Evolutionary conservation across 2,329 filamentous ascomycete species (phyloP).

Genomic region (Bertia moriformis): DNA sequence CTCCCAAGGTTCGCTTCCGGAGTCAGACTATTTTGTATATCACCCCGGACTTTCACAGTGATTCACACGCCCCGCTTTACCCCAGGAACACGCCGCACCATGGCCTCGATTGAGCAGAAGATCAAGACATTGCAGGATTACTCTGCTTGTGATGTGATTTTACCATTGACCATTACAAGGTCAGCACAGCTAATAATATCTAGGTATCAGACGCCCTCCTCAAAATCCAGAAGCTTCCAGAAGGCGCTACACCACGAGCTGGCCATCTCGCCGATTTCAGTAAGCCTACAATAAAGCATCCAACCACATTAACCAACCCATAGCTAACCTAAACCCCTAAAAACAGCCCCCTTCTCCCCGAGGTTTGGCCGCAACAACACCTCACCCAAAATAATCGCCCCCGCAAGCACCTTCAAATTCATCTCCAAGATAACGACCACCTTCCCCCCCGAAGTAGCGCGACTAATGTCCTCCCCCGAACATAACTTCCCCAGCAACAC

Average conservation of each 20-base stretch:
- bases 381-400: slow-evolving; percentile 20
- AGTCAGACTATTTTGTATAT: too few relatives aligned
- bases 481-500: background rate
- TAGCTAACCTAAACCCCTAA: slow-evolving; percentile 2
- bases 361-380: slow-evolving; percentile 11
- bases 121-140: slow-evolving; percentile 16
- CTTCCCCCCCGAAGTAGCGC: background rate
- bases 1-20: too few relatives aligned
- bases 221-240: slow-evolving; percentile 27
- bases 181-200: background rate
- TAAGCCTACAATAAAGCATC: slow-evolving; percentile 12
- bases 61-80: too few relatives aligned
- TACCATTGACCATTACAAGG: slow-evolving; percentile 1
- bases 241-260: slow-evolving; percentile 24
- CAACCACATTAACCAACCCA: slow-evolving; percentile 6
- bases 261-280: slow-evolving; percentile 37
- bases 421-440: background rate
- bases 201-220: slow-evolving; percentile 41
- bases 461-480: background rate
- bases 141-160: slow-evolving; percentile 24
- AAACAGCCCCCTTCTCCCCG: slow-evolving; percentile 15
- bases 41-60: too few relatives aligned
- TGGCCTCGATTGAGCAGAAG: slow-evolving; percentile 17
- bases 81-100: too few relatives aligned
- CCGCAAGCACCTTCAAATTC: slow-evolving; percentile 18